Conservation (phyloP, 805 yeast species). For the Metschnikowia peoriensis region DNA sequence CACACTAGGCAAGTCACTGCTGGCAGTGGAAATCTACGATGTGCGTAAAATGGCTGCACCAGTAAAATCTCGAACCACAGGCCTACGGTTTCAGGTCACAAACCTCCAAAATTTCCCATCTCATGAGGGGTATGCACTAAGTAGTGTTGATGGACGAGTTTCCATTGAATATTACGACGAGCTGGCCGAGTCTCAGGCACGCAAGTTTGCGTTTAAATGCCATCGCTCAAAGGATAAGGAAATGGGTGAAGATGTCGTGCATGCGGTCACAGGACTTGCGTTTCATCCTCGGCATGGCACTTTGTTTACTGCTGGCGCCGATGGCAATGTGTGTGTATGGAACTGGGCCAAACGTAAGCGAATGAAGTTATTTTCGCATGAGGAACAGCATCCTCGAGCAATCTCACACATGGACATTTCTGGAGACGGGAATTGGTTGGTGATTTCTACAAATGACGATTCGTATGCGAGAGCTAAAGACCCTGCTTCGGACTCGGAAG, state of each 20-base stretch:
- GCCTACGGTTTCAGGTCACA: slow-evolving; percentile 64
- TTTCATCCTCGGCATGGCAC: slow-evolving; percentile 38
- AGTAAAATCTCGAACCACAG: slow-evolving; percentile 54
- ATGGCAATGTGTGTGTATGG: slow-evolving; percentile 51
- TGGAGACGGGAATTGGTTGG: slow-evolving; percentile 13
- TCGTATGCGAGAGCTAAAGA: slow-evolving; percentile 5
- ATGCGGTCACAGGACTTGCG: slow-evolving; percentile 49
- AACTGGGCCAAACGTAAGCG: slow-evolving; percentile 45
- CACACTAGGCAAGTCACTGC: slow-evolving; percentile 53
- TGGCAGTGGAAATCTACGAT: slow-evolving; percentile 59
- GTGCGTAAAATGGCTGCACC: slow-evolving; percentile 46
- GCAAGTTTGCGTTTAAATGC: slow-evolving; percentile 74
- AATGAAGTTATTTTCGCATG: slow-evolving; percentile 31
- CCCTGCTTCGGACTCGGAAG: background rate
- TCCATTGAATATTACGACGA: slow-evolving; percentile 68
- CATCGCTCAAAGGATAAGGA: slow-evolving; percentile 50
- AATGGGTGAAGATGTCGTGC: slow-evolving; percentile 47
- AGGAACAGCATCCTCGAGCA: slow-evolving; percentile 2
- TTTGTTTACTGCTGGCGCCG: slow-evolving; percentile 53
- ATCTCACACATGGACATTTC: slow-evolving; percentile 18
- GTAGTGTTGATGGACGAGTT: slow-evolving; percentile 81
- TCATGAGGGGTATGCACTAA: slow-evolving; percentile 56
- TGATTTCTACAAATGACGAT: slow-evolving; percentile 14
- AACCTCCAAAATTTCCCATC: slow-evolving; percentile 54
- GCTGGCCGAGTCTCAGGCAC: slow-evolving; percentile 37